Evolutionary conservation across 148 eudicot species (phyloP), one percentile per base, ranked within the genome.

Genomic region (Diospyros kaki): DNA sequence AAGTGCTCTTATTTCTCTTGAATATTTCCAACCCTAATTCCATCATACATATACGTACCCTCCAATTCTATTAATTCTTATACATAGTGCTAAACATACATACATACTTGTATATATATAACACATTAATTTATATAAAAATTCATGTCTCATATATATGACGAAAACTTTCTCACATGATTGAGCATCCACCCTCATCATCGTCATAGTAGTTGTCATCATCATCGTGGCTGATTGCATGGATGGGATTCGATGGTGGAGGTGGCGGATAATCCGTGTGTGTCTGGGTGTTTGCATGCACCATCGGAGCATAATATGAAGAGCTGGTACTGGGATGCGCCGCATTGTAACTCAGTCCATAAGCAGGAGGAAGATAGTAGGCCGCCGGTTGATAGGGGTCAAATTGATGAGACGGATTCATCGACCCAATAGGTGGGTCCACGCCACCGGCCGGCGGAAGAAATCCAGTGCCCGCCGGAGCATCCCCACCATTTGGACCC

Each of bases 301-400:
- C 69, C 2, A 84, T 83, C 43, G 50, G 68, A 38, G 77, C 73
- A 70, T 83, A 86, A 66, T 73, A 74, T 12, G 82, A 73, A 66
- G 79, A 42, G 62, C 66, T 73, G n/a, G 44, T 44, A 72, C 64
- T 86, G 7, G 86, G 84, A 64, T 75, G 72, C 13, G 79, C 62
- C 0, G 78, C 67, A 75, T 75, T 79, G 78, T 86, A 86, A 58
- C 86, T 83, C 83, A 83, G 8, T 72, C 84, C 89, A 66, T 76
- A 83, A 39, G 72, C 66, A 13, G 84, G 83, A 73, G 70, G 28
- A 9, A 81, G 69, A 53, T 83, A 81, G 63, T 74, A 79, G 44
- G 54, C 10, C 8, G 54, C 10, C 8, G 83, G 63, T 39, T 71
- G 76, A 72, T 52, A 64, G 4, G 68, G 60, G 58, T 81, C 74